These are phyloP conservation scores for Aureobasidium lini DNA, from an alignment of 2,329 filamentous ascomycete genomes.

Conservation along the genomic window DNA sequence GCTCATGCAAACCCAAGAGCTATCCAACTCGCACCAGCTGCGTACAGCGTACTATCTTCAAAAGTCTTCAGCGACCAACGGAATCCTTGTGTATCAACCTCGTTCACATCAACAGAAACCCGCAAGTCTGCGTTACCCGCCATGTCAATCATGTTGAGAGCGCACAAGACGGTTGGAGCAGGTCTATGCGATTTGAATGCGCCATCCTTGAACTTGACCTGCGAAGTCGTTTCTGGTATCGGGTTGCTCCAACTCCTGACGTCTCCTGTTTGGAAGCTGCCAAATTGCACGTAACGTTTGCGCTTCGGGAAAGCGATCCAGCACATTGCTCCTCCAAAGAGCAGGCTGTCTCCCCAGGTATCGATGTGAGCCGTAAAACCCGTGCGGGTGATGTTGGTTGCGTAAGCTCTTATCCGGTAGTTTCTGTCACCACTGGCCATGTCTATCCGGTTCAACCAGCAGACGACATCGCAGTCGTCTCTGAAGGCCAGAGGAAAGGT, in stretches of 20 bases:
- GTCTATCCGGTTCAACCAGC: conserved; percentile 25
- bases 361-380: conserved; percentile 24
- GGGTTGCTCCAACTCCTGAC: conserved; percentile 19
- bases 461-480: conserved; percentile 20
- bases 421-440: conserved; percentile 18
- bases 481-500: conserved; percentile 20
- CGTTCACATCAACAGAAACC: conserved; percentile 19
- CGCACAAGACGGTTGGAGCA: conserved; percentile 22
- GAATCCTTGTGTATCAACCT: conserved; percentile 22
- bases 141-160: conserved; percentile 24
- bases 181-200: conserved; percentile 16
- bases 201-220: conserved; percentile 19
- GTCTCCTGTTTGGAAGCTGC: conserved; percentile 22
- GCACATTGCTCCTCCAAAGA: conserved; percentile 23
- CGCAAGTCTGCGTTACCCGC: conserved; percentile 23
- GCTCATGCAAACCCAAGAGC: conserved; percentile 16
- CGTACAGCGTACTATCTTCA: conserved; percentile 19
- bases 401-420: conserved; percentile 21
- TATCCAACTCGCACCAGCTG: conserved; percentile 24
- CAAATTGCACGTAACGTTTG: conserved; percentile 23
- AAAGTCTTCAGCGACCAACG: conserved; percentile 24
- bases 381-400: conserved; percentile 17
- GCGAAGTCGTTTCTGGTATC: conserved; percentile 16
- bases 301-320: conserved; percentile 25
- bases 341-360: conserved; percentile 23